phyloP scores from a whole-genome alignment of 2,329 filamentous ascomycete species.

The Aspergillus sp. region DNA sequence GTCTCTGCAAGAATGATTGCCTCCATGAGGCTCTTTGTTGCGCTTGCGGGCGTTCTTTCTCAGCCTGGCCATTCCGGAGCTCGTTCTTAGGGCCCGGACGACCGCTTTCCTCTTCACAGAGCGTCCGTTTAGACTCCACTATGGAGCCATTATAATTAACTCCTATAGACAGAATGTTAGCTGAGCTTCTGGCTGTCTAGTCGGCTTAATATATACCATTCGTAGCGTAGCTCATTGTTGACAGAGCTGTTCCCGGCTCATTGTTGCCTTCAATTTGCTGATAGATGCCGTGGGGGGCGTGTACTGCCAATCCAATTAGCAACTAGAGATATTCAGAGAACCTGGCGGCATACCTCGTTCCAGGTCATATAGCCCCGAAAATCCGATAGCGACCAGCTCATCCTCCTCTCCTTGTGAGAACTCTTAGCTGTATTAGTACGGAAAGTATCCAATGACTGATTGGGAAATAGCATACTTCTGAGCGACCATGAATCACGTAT shows the following conservation, averaged over 20 bases:
- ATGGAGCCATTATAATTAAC: constrained; percentile 11
- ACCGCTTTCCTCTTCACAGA: constrained; percentile 26
- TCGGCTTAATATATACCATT: constrained; percentile 14
- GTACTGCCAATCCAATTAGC: constrained; percentile 22
- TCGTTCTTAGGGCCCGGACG: constrained; percentile 17
- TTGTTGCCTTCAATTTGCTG: constrained; percentile 16
- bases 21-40: constrained; percentile 20
- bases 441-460: not conserved
- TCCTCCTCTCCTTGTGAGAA: constrained; percentile 31
- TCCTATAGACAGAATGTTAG: constrained; percentile 8
- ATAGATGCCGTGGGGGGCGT: constrained; percentile 30
- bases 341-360: constrained; percentile 26
- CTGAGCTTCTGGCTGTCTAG: not conserved
- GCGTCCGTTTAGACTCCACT: constrained; percentile 14
- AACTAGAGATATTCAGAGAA: not conserved
- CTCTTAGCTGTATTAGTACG: constrained; percentile 18
- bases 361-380: constrained; percentile 31
- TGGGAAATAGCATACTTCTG: constrained; percentile 23
- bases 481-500: constrained; percentile 32
- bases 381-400: constrained; percentile 33
- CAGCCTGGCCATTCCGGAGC: constrained; percentile 7
- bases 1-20: constrained; percentile 26
- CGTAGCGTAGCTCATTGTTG: constrained; percentile 19
- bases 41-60: constrained; percentile 4
- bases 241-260: constrained; percentile 10